Evolutionary conservation across 2,329 filamentous ascomycete genomes (phyloP).

Genomic region (Hirsutella rhossiliensis): DNA sequence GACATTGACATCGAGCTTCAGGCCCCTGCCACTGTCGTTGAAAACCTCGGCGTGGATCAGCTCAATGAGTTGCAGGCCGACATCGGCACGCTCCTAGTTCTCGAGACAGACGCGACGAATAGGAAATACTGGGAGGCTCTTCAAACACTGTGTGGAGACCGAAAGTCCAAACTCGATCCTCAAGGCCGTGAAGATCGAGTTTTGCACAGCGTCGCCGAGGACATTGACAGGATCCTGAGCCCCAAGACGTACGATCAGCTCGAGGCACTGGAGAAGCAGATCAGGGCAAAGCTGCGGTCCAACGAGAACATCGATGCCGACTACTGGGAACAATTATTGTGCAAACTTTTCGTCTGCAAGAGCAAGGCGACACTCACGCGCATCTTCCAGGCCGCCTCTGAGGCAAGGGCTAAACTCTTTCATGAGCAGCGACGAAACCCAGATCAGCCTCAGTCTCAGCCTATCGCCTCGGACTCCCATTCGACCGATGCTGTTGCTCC

Average conservation of each 20-base stretch:
- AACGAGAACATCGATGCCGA: constrained; percentile 91
- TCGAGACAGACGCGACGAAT: constrained; percentile 71
- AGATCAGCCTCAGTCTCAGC: neutral
- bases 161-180: constrained; percentile 52
- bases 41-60: constrained; percentile 54
- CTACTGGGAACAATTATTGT: constrained; percentile 91
- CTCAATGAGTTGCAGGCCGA: constrained; percentile 70
- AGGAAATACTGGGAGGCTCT: constrained; percentile 89
- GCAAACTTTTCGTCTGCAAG: constrained; percentile 80
- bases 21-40: constrained; percentile 70
- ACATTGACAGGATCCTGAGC: constrained; percentile 77
- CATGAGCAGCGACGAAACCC: constrained; percentile 40
- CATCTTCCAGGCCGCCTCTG: constrained; percentile 65
- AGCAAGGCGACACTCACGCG: constrained; percentile 73
- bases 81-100: constrained; percentile 63
- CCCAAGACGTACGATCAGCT: constrained; percentile 82
- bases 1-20: constrained; percentile 65
- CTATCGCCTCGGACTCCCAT: too few species aligned
- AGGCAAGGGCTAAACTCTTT: constrained; percentile 54
- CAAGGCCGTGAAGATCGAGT: constrained; percentile 56
- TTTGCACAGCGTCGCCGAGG: constrained; percentile 68
- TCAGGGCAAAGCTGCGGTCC: constrained; percentile 72
- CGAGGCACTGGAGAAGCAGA: constrained; percentile 76
- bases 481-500: neutral
- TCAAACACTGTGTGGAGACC: constrained; percentile 70